A percentile compares a stretch with the other conserved stretches of the same genome.
Conservation (phyloP, 148 eudicot genomes). For the Polygonum maritimum region DNA sequence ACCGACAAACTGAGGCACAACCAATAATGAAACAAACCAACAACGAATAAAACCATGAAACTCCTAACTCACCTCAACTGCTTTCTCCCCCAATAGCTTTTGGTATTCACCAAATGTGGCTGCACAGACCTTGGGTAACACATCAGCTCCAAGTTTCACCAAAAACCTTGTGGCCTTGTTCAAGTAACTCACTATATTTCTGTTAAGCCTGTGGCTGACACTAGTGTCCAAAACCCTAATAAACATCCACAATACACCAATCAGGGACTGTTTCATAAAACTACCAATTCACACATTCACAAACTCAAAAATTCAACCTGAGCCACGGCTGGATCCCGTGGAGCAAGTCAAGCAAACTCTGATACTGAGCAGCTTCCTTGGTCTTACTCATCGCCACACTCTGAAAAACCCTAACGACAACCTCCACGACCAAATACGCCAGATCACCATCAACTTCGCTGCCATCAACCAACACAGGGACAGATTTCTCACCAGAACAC, state of each 20-base stretch:
- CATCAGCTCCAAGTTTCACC: constrained; percentile 33
- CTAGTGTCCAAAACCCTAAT: constrained; percentile 50
- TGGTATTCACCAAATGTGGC: constrained; percentile 40
- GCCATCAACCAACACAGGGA: constrained; percentile 27
- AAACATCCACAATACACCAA: constrained; percentile 7
- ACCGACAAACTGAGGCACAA: background rate
- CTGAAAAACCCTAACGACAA: constrained; percentile 41
- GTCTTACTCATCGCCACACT: constrained; percentile 36
- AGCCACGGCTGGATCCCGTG: constrained; percentile 59
- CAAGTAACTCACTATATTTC: constrained; percentile 42
- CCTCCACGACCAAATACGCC: constrained; percentile 43
- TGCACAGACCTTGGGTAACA: constrained; percentile 33
- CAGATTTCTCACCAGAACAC: constrained; percentile 14
- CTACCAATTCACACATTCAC: background rate
- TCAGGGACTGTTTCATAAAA: constrained; percentile 1
- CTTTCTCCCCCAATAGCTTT: constrained; percentile 40
- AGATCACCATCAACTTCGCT: constrained; percentile 30
- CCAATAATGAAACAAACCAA: background rate
- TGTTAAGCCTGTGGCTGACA: constrained; percentile 35
- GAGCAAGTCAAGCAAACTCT: constrained; percentile 33
- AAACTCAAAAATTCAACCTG: constrained; percentile 27
- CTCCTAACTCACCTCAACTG: constrained; percentile 36
- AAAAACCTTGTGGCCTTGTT: constrained; percentile 36
- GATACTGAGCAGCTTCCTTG: constrained; percentile 37
- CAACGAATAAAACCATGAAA: background rate